A percentile compares a stretch with the other conserved stretches of the same genome.
These are phyloP conservation scores for Suillus occidentalis DNA, from an alignment of 768 basidiomycete genomes.

Conservation along the genomic window DNA sequence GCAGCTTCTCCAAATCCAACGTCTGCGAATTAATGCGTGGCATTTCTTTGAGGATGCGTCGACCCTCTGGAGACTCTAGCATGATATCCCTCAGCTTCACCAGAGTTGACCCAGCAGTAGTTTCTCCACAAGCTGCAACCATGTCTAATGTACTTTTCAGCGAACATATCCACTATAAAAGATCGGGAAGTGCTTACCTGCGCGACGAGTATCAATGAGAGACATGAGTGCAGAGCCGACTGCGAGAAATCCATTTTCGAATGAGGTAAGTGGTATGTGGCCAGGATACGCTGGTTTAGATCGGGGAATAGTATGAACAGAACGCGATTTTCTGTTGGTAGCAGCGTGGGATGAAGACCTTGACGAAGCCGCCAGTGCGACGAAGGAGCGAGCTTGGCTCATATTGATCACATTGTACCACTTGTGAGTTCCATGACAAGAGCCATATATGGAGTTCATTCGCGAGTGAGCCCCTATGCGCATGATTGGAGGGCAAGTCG, in stretches of 20 bases:
- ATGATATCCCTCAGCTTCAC: conserved; percentile 75
- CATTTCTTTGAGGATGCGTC: conserved; percentile 78
- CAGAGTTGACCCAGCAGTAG: conserved; percentile 80
- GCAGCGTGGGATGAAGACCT: not conserved
- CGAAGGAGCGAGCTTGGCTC: not conserved
- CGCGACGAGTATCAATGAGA: conserved; percentile 76
- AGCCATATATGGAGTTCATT: not conserved
- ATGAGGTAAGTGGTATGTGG: conserved; percentile 76
- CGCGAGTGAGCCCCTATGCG: not conserved
- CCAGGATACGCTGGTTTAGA: conserved; percentile 64
- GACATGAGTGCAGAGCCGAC: conserved; percentile 85
- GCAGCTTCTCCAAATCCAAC: conserved; percentile 69
- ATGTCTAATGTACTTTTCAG: conserved; percentile 63
- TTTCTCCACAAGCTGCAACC: conserved; percentile 92
- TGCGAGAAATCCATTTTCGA: conserved; percentile 85
- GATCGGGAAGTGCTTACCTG: conserved; percentile 53
- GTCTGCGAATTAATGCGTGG: conserved; percentile 80
- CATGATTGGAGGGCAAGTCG: not conserved
- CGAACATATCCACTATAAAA: not conserved
- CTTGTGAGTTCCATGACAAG: not conserved
- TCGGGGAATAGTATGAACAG: conserved; percentile 13
- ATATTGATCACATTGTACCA: not conserved
- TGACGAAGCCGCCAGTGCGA: not conserved
- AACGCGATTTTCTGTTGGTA: conserved; percentile 8
- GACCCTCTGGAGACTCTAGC: conserved; percentile 78